Evolutionary conservation across 306 rosid genomes (phyloP).

Genomic region (Geum urbanum): DNA sequence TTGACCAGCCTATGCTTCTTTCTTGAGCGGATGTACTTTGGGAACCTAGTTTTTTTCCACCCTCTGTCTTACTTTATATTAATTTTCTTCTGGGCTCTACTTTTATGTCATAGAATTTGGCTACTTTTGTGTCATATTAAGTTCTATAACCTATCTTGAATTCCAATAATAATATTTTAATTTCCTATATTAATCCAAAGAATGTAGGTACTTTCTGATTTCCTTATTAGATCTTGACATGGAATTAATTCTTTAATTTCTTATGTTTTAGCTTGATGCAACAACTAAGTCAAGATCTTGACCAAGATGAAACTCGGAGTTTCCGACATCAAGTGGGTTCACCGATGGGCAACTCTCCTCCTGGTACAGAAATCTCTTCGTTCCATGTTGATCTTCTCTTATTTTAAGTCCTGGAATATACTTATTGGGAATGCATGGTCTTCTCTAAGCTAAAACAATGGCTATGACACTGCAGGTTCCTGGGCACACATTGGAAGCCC

Average conservation of each 20-base stretch:
- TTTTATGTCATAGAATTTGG: constrained; percentile 1
- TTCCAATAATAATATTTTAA: not conserved
- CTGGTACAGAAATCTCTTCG: constrained; percentile 48
- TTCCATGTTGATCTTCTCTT: constrained; percentile 13
- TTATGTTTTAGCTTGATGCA: constrained; percentile 67
- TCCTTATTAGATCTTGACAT: constrained; percentile 11
- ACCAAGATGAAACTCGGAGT: constrained; percentile 66
- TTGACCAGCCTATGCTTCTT: not conserved
- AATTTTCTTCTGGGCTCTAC: not conserved
- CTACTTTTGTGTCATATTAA: not conserved
- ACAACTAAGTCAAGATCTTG: constrained; percentile 82
- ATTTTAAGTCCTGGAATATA: constrained; percentile 4
- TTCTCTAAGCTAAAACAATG: constrained; percentile 22
- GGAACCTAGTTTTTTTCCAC: not conserved
- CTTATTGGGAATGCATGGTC: constrained; percentile 15
- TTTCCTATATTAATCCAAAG: not conserved
- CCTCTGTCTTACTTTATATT: not conserved
- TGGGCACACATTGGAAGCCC: constrained; percentile 85
- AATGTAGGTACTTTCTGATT: not conserved
- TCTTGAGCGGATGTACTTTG: not conserved
- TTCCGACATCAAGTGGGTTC: constrained; percentile 78
- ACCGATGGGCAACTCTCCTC: constrained; percentile 80
- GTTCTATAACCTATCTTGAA: not conserved
- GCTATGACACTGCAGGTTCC: constrained; percentile 44
- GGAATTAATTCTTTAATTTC: not conserved